These are phyloP conservation scores for Euryodendron excelsum DNA, from an alignment of 148 eudicot genomes.

Conservation along the genomic window DNA sequence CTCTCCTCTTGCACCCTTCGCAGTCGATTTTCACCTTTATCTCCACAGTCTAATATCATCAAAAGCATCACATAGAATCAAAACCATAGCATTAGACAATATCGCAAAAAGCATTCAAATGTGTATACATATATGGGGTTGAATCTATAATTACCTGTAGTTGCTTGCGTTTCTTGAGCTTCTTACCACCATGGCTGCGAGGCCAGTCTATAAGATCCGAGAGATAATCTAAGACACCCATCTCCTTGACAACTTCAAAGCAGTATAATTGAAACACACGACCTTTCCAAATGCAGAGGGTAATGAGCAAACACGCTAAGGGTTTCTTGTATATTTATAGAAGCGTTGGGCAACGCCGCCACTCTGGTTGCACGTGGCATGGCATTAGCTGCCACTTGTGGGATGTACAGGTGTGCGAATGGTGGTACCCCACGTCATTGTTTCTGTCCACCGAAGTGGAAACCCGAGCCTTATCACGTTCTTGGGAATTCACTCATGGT, in stretches of 20 bases:
- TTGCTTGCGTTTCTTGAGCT: conserved; percentile 26
- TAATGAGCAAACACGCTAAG: background rate
- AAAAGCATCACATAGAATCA: background rate
- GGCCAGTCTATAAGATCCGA: conserved; percentile 26
- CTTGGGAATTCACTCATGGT: too few species aligned
- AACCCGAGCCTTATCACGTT: too few species aligned
- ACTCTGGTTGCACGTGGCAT: background rate
- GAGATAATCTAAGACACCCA: conserved; percentile 37
- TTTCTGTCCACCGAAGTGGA: too few species aligned
- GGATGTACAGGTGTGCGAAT: too few species aligned
- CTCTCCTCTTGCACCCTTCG: conserved; percentile 58
- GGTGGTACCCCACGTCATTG: too few species aligned
- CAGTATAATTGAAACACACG: background rate
- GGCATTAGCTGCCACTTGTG: too few species aligned
- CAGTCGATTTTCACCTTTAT: conserved; percentile 60
- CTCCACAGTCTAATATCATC: conserved; percentile 42
- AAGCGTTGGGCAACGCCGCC: background rate
- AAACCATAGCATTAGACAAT: too few species aligned
- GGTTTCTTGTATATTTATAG: background rate
- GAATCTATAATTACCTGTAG: background rate
- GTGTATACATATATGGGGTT: background rate
- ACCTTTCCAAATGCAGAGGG: background rate
- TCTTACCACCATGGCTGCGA: conserved; percentile 16
- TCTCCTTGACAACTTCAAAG: background rate
- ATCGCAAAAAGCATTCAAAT: background rate